Percentiles rank a stretch among this genome's conserved stretches.
Evolutionary conservation across 345 rosid genomes (phyloP).

Genomic region (Citrus inodora): DNA sequence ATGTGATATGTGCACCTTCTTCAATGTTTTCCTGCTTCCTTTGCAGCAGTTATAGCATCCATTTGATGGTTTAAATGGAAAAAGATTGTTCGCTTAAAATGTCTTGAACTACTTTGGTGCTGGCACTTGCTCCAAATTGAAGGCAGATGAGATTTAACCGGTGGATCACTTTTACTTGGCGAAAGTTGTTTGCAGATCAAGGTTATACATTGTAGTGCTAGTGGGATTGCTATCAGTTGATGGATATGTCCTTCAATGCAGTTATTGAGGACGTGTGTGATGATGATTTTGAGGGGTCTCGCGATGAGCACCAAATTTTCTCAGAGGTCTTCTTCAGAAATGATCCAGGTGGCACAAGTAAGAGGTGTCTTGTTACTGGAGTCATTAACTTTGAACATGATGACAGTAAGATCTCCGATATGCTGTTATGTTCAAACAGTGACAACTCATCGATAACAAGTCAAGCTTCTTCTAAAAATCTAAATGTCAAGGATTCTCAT

Average conservation of each 20-base stretch:
- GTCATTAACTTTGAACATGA: conserved; percentile 43
- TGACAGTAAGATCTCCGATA: conserved; percentile 35
- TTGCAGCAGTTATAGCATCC: conserved; percentile 11
- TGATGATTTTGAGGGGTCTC: conserved; percentile 66
- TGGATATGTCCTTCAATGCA: conserved; percentile 33
- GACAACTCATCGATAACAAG: conserved; percentile 51
- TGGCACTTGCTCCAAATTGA: background rate
- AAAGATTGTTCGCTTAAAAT: background rate
- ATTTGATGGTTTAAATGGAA: background rate
- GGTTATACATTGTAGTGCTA: background rate
- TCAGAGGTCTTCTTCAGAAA: conserved; percentile 52
- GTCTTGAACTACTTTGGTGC: background rate
- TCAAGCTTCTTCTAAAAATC: conserved; percentile 35
- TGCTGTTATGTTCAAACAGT: conserved; percentile 47
- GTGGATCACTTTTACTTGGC: background rate
- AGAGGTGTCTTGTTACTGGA: conserved; percentile 47
- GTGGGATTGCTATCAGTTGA: conserved; percentile 22
- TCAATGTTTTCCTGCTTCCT: background rate
- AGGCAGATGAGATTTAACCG: background rate
- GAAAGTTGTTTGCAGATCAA: conserved; percentile 2
- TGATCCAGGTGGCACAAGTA: conserved; percentile 33
- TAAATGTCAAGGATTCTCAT: conserved; percentile 29
- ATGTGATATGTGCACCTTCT: background rate
- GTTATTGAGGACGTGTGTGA: conserved; percentile 28
- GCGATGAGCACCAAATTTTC: conserved; percentile 50